Evolutionary conservation across 768 basidiomycete genomes (phyloP), one percentile per base, ranked within the genome.

Genomic region (Boletus edulis): DNA sequence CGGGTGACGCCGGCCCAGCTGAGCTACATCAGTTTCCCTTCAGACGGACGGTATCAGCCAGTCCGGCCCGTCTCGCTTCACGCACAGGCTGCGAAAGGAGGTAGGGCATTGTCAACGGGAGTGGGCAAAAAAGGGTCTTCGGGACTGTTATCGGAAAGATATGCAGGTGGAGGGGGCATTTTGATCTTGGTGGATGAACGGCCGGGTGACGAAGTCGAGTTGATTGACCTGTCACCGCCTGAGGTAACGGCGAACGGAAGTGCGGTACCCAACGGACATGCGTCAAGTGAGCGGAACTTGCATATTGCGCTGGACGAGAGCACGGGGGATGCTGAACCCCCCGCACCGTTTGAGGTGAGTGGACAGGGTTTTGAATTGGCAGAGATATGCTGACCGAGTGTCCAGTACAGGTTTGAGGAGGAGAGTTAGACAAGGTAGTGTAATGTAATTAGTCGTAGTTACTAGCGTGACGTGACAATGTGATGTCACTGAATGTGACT

Each of bases 1-100:
- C 87, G 97, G 46, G 95, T 98, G 20, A 92, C 90, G 3, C 91
- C 95, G 18, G 84, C 87, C 0, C 97, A 99, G 68, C 75, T 96
- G 27, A 75, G 82, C n/a, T 83, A 89, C 71, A 82, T 98, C 65
- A 80, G 83, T 45, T 96, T 98, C 81, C 85, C 92, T 0, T 57
- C 76, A 12, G 84, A 87, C 35, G 79, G 84, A 29, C 85, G 94
- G 46, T 99, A 93, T 71, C 86, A 89, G 59, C 97, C 97, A 22
- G 89, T 98, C 15, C 84, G 96, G 35, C 81, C 89, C 0, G 83
- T 96, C 43, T 83, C 87, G 24, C 75, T 81, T 29, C 61, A 49
- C 12, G 62, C 75, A 6, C 63, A 67, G 17, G 51, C 66, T 32
- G 59, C 70, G 17, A 76, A 75, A 58, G 62, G 69, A 45, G 67